Conservation (phyloP, 169 alveolate species). For the Plasmodium knowlesi region DNA sequence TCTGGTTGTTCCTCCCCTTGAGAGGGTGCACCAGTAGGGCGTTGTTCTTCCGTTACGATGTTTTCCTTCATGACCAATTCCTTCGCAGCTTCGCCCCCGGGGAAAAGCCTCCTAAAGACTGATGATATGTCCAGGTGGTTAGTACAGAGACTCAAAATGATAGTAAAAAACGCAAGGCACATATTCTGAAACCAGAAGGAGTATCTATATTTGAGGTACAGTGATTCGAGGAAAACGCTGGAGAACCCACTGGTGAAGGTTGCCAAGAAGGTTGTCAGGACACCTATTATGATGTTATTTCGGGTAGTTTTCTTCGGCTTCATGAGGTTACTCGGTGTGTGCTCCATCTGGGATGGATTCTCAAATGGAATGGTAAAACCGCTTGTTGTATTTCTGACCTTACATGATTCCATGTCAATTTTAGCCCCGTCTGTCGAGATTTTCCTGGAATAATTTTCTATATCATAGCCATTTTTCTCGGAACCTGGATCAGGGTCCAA, state of each 20-base stretch:
- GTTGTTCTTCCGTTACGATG: background rate
- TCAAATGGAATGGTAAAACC: background rate
- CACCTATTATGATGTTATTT: conserved; percentile 40
- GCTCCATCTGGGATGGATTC: background rate
- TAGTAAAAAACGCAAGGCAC: conserved; percentile 34
- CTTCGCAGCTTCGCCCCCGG: background rate
- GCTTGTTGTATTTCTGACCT: background rate
- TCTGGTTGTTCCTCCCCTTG: background rate
- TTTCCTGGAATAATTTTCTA: background rate
- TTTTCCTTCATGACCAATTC: background rate
- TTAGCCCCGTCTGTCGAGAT: background rate
- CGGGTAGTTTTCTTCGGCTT: background rate
- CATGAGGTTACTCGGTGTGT: background rate
- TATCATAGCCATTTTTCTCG: background rate
- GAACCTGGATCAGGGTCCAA: background rate
- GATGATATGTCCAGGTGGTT: background rate
- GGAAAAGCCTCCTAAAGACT: background rate
- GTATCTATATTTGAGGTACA: conserved; percentile 20
- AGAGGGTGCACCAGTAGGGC: background rate
- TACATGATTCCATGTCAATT: background rate
- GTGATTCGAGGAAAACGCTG: conserved; percentile 45
- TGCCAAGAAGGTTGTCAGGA: conserved; percentile 30
- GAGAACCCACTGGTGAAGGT: conserved; percentile 61
- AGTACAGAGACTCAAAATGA: conserved; percentile 32
- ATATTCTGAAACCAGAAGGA: conserved; percentile 60